A percentile compares a stretch with the other conserved stretches of the same genome.
Evolutionary conservation across 164 flowering plant species (phyloP).

Genomic region (Macadamia tetraphylla): DNA sequence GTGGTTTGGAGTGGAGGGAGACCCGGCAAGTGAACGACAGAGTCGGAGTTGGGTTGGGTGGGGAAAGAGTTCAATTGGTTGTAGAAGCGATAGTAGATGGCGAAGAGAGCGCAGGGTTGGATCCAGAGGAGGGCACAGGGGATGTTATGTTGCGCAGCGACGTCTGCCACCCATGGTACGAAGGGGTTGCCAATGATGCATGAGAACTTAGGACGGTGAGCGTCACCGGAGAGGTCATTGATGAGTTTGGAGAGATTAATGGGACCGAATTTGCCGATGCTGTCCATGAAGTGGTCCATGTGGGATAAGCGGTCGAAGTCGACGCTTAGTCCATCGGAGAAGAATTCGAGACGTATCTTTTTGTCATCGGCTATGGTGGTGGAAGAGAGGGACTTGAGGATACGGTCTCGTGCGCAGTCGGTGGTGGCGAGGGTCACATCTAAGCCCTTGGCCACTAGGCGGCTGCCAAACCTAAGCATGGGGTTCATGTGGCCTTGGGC

Average conservation of each 20-base stretch:
- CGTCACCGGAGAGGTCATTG: neutral
- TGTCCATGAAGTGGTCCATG: constrained; percentile 21
- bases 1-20: constrained; percentile 19
- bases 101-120: constrained; percentile 27
- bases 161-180: constrained; percentile 30
- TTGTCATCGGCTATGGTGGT: constrained; percentile 7
- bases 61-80: constrained; percentile 22
- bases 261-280: constrained; percentile 20
- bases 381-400: constrained; percentile 12
- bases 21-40: constrained; percentile 26
- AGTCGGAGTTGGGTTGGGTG: constrained; percentile 8
- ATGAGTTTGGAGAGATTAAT: constrained; percentile 22
- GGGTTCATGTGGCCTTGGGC: constrained; percentile 33
- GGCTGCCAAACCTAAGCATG: constrained; percentile 23
- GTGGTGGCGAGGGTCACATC: constrained; percentile 28
- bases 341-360: constrained; percentile 23
- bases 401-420: constrained; percentile 13
- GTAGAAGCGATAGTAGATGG: constrained; percentile 28
- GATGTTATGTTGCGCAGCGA: constrained; percentile 22
- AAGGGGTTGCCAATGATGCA: constrained; percentile 30
- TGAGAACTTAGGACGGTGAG: constrained; percentile 8
- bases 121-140: constrained; percentile 38
- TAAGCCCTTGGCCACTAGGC: constrained; percentile 27
- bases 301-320: constrained; percentile 20
- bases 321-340: constrained; percentile 33